Evolutionary conservation across 2,329 filamentous ascomycete species (phyloP).

Genomic region (Tympanopsis confertula): DNA sequence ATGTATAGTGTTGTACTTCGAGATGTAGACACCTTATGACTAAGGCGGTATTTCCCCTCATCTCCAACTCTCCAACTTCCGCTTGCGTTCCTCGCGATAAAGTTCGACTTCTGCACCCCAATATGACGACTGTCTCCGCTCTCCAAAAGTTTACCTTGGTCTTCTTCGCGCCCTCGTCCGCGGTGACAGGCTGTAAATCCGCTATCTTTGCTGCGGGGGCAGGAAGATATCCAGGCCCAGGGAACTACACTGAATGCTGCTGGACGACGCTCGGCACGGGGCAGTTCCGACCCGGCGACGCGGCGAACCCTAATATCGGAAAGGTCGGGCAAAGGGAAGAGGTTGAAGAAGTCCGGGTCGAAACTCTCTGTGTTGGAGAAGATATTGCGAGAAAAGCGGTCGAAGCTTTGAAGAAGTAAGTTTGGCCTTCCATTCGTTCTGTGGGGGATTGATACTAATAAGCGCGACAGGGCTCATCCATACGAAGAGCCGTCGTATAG

Average conservation of each 20-base stretch:
- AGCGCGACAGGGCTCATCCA: constrained; percentile 25
- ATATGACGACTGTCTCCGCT: too few relatives aligned
- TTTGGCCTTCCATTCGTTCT: constrained; percentile 7
- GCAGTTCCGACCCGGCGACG: constrained; percentile 52
- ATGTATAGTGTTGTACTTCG: too few relatives aligned
- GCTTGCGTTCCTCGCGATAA: too few relatives aligned
- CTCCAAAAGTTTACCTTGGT: constrained; percentile 34
- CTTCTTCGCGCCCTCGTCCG: constrained; percentile 34
- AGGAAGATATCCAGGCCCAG: constrained; percentile 33
- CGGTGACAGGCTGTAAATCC: constrained; percentile 35
- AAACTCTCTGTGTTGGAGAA: constrained; percentile 49
- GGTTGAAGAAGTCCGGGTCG: constrained; percentile 47
- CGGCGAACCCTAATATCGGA: constrained; percentile 54
- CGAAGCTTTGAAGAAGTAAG: constrained; percentile 52
- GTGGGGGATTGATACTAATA: constrained; percentile 5
- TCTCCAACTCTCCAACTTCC: too few relatives aligned
- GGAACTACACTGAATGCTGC: constrained; percentile 43
- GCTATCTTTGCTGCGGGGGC: constrained; percentile 48
- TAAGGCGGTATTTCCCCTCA: too few relatives aligned
- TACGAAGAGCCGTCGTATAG: constrained; percentile 39
- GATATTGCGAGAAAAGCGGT: constrained; percentile 45
- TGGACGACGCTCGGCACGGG: constrained; percentile 42
- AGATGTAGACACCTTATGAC: too few relatives aligned
- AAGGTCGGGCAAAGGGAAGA: constrained; percentile 42
- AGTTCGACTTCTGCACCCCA: too few relatives aligned